Percentiles rank a stretch among this genome's conserved stretches.
phyloP scores from a whole-genome alignment of 2,329 filamentous ascomycete species.

The Epichloe brachyelytri region DNA sequence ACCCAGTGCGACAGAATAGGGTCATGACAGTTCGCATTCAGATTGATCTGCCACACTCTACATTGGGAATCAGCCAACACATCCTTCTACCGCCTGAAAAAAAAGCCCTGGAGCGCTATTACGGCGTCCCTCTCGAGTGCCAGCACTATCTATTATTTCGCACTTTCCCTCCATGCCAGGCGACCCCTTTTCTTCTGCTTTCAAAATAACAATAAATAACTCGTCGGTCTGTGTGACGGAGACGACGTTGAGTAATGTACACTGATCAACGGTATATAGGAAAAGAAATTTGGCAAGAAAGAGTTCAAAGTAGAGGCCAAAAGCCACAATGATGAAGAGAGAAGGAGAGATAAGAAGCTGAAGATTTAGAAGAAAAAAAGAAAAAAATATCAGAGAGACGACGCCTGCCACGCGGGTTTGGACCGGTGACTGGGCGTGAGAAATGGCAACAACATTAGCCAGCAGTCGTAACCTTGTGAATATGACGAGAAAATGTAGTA shows the following conservation, averaged over 20 bases:
- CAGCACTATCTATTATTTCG: not conserved
- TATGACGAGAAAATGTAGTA: slow-evolving; percentile 10
- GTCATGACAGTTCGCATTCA: slow-evolving; percentile 10
- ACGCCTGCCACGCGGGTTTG: not conserved
- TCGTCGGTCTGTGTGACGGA: slow-evolving; percentile 15
- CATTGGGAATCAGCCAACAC: slow-evolving; percentile 1
- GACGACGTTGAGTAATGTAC: slow-evolving; percentile 19
- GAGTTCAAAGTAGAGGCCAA: slow-evolving; percentile 3
- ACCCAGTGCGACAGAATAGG: not conserved
- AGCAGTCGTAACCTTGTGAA: slow-evolving; percentile 22
- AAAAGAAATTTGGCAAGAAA: not conserved
- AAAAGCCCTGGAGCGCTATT: not conserved
- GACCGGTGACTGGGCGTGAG: not conserved
- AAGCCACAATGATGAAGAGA: not conserved
- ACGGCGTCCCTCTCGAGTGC: not conserved
- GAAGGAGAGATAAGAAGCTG: not conserved
- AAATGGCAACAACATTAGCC: slow-evolving; percentile 22
- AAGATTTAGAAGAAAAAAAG: slow-evolving; percentile 1
- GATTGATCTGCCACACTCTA: slow-evolving; percentile 12
- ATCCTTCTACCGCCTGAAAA: not conserved
- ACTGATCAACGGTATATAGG: slow-evolving; percentile 10
- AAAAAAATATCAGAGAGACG: slow-evolving; percentile 6
- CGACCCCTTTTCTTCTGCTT: not conserved
- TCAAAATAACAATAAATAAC: not conserved
- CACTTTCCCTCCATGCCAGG: not conserved